Evolutionary conservation across 169 alveolate species (phyloP), one percentile per base, ranked within the genome.

Genomic region (Cyclospora cayetanensis): DNA sequence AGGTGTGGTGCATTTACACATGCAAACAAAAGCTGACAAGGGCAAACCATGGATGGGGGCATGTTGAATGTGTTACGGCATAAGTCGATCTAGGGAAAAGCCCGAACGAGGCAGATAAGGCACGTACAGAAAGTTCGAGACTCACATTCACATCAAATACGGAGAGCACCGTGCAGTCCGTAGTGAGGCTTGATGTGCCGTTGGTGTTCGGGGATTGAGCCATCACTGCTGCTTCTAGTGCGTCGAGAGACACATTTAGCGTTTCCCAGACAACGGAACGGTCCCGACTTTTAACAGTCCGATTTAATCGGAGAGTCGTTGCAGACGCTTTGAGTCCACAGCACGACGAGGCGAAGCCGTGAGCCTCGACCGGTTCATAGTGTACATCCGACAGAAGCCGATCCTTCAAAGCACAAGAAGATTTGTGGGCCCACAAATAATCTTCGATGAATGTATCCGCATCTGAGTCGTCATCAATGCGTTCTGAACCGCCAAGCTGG

Each of bases 351-450:
- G 89, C 43, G 52, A 80, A 80, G 25, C 89, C 89, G n/a, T 80
- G 70, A 41, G 70, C 89, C 74, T 80, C 89, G 37, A 80, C 89
- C n/a, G 89, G 89, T 29, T 80, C 89, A 52, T 80, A 80, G 89
- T 80, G 76, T 53, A 80, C 50, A 63, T 80, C 89, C 2, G 89
- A 37, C 76, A 80, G 29, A 29, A 52, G 53, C 15, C 46, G 76
- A n/a, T 80, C 89, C 39, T 74, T 12, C 34, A 74, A 80, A 12
- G 66, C 89, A 35, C 29, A 27, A 46, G 20, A 42, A 39, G 76
- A 52, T 50, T 18, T 18, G 7, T n/a, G 72, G 9, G 37, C 27
- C 39, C n/a, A 41, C 37, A 29, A 46, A 53, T 53, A 31, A 43
- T 29, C 25, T 27, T 42, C 89, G 22, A 35, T 3, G 34, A 50